phyloP scores from a whole-genome alignment of 139 green algal genomes.

The Edaphochlamys debaryana region DNA sequence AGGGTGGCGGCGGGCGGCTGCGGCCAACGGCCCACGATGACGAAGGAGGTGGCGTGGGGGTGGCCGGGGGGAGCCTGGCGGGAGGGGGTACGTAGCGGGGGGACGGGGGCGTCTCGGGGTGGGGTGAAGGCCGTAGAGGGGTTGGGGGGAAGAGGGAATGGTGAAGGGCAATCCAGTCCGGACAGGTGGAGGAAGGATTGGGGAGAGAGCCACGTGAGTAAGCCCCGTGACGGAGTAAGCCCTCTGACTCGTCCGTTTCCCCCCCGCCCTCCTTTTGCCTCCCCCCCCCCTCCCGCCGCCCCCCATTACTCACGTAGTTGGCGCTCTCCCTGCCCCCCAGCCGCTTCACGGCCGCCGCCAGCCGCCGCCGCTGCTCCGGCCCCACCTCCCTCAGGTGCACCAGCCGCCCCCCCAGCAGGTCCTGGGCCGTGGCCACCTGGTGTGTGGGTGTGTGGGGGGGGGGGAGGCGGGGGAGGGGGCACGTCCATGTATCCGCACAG shows the following conservation, averaged over 20 bases:
- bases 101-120: background rate
- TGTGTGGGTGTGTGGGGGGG: background rate
- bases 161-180: too few relatives aligned
- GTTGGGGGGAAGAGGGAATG: too few relatives aligned
- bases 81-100: background rate
- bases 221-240: too few relatives aligned
- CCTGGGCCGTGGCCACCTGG: slow-evolving; percentile 18
- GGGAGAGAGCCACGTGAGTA: too few relatives aligned
- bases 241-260: too few relatives aligned
- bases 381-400: slow-evolving; percentile 4
- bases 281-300: background rate
- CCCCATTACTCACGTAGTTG: slow-evolving; percentile 15
- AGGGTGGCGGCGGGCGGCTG: background rate
- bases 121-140: too few relatives aligned
- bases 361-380: background rate
- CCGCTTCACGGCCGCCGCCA: slow-evolving; percentile 3
- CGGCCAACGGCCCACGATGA: slow-evolving; percentile 12
- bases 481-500: too few relatives aligned
- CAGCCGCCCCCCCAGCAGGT: background rate
- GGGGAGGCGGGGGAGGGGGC: too few relatives aligned
- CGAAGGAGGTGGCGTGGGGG: background rate
- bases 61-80: background rate
- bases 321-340: slow-evolving; percentile 17
- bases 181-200: too few relatives aligned
- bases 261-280: background rate